Conservation (phyloP, 805 yeast species). For the Jamesozyma gamospora region DNA sequence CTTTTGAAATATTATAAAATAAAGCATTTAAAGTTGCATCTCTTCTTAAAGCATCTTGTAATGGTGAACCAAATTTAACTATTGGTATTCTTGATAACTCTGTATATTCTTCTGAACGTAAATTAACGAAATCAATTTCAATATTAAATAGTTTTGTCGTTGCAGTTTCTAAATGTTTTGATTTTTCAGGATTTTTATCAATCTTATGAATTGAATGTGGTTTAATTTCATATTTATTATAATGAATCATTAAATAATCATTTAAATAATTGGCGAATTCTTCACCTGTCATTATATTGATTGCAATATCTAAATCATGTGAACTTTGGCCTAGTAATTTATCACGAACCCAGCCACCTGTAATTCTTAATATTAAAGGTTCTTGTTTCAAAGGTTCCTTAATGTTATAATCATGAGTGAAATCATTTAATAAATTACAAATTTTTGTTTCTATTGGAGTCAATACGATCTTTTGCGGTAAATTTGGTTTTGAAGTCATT, state of each 20-base stretch:
- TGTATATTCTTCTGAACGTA: conserved; percentile 80
- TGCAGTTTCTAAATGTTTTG: conserved; percentile 94
- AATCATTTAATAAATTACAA: conserved; percentile 24
- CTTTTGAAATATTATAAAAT: conserved; percentile 68
- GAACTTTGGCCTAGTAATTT: conserved; percentile 72
- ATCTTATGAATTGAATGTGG: conserved; percentile 60
- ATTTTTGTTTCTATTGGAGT: conserved; percentile 19
- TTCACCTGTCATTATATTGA: conserved; percentile 76
- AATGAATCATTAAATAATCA: conserved; percentile 35
- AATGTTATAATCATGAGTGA: conserved; percentile 19
- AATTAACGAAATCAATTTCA: conserved; percentile 90
- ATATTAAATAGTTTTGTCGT: conserved; percentile 75
- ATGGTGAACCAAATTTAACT: conserved; percentile 78
- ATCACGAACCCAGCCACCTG: conserved; percentile 99
- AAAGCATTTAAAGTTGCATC: conserved; percentile 94
- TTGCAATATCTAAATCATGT: conserved; percentile 87
- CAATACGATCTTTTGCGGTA: conserved; percentile 2
- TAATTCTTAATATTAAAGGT: conserved; percentile 44
- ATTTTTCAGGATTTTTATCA: conserved; percentile 87
- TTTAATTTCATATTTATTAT: conserved; percentile 22
- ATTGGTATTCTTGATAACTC: conserved; percentile 78
- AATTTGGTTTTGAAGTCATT: not conserved
- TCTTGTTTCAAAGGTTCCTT: conserved; percentile 5
- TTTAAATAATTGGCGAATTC: conserved; percentile 65
- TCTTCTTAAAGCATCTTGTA: conserved; percentile 82